Evolutionary conservation across 306 rosid species (phyloP).

Genomic region (Alnus glutinosa): DNA sequence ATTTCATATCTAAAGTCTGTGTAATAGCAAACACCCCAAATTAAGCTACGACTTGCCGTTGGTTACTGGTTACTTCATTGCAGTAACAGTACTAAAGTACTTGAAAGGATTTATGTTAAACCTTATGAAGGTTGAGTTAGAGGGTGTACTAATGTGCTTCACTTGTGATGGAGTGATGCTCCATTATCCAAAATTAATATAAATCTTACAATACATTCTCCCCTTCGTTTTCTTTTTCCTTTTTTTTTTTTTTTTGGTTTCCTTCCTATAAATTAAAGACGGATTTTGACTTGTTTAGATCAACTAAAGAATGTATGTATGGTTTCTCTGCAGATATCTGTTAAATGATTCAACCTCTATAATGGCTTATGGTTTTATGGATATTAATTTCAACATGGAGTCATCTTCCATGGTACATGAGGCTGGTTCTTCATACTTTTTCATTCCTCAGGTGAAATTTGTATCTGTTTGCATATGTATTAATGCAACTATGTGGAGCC

Average conservation of each 20-base stretch:
- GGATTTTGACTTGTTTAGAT: constrained; percentile 18
- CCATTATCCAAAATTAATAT: not conserved
- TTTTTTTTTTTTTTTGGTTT: not conserved
- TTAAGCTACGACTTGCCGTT: not conserved
- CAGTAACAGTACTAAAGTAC: not conserved
- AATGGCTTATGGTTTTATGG: constrained; percentile 75
- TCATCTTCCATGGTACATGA: constrained; percentile 37
- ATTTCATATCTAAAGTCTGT: not conserved
- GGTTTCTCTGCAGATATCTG: constrained; percentile 53
- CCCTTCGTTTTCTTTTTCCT: not conserved
- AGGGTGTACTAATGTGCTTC: not conserved
- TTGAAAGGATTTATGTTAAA: not conserved
- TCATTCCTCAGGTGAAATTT: constrained; percentile 79
- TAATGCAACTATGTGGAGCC: not conserved
- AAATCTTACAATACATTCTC: not conserved
- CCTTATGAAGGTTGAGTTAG: not conserved
- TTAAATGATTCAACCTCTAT: constrained; percentile 55
- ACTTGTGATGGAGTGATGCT: not conserved
- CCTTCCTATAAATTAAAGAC: not conserved
- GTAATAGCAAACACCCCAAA: not conserved
- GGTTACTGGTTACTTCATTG: not conserved
- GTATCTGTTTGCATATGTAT: constrained; percentile 2
- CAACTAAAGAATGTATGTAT: constrained; percentile 26
- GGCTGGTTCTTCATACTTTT: constrained; percentile 62
- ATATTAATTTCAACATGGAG: constrained; percentile 41